Base-by-base conservation (phyloP, 257 asterid genomes). In the Agastache rugosa region DNA sequence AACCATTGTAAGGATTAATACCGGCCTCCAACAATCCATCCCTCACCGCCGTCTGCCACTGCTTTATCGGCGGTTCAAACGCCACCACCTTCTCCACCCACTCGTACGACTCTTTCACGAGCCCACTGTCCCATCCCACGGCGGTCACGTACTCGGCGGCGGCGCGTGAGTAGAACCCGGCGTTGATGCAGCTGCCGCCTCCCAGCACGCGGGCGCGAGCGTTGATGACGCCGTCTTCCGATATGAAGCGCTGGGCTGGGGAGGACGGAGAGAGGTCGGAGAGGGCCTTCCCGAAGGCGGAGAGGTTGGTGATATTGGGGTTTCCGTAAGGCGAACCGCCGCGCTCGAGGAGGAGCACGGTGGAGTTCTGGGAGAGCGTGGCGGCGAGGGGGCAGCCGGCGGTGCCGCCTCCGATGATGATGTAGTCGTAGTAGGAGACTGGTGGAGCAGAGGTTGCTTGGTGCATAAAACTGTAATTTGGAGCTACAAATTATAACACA, bases 341-440 rank as follows among this genome's bases (percentile, higher is more conserved):
- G 1, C 97, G 96, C 44, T 91, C 97, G 16, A 91, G 96, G 72
- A 91, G 86, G 71, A 91, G 86, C 14, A 91, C 97, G 63, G 58
- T 78, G 65, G 78, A 78, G 73, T 83, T 87, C 3, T 83, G 86
- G 4, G 97, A 91, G 4, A 91, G 96, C 0, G 96, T 89, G 80
- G 97, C 91, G 77, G 97, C 96, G 55, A 89, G 72, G 19, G 97
- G 97, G 78, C 97, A 89, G 84, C 97, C 96, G 69, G 96, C 90
- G 63, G 96, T 91, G 37, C 96, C 97, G 29, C 97, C 96, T 7
- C 97, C 97, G 50, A 91, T 66, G 27, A 91, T 78, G 78, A 91
- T 89, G 87, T 89, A 91, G 84, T 89, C 93, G 72, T 84, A 91
- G 79, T 82, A 75, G n/a, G 97, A 89, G 6, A 76, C 11, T 2